Base-by-base conservation (phyloP, 1,284 basidiomycete genomes). In the Marasmius fiardii region DNA sequence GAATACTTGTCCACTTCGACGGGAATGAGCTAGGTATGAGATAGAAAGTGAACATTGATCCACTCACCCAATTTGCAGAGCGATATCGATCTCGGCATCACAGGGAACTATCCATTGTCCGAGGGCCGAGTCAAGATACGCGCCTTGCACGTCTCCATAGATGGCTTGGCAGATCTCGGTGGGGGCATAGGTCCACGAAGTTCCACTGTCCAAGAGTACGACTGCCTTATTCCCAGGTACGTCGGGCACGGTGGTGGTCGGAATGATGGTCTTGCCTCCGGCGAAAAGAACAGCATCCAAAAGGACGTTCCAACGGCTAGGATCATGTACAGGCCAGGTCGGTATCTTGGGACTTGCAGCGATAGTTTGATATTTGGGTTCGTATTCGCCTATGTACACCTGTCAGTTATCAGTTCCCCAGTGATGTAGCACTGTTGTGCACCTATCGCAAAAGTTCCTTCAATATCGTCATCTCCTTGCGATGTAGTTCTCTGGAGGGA, bases 81-180 rank as follows among this genome's bases (percentile, higher is more conserved):
- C 88, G 67, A 91, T 80, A 61, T 90, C 81, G 48, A 91, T 78
- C 66, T 92, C 89, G 35, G 74, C 73, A 56, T 77, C 70, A 64
- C 89, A 92, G 20, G 90, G 90, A 21, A 92, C 77, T 18, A 71
- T 58, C 88, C 88, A 92, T 64, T 83, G 77, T 2, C 81, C 80
- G 11, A 78, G 65, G 26, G 59, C 60, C 8, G 74, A 37, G 64
- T 82, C 77, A 62, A 74, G 88, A 10, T 68, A 61, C 10, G 90
- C 88, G 49, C 86, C 87, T 18, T 76, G 52, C 48, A 90, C 68
- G 45, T 72, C 69, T 26, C 81, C 75, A 63, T 91, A 92, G 55
- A 92, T 89, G 12, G 84, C 78, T 53, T 85, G 70, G 55, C 80
- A 82, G 33, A 86, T 78, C 1, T 77, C 80, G 48, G 74, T 69